Conservation (phyloP, 2,329 filamentous ascomycete species). For the Penicillium sp. region DNA sequence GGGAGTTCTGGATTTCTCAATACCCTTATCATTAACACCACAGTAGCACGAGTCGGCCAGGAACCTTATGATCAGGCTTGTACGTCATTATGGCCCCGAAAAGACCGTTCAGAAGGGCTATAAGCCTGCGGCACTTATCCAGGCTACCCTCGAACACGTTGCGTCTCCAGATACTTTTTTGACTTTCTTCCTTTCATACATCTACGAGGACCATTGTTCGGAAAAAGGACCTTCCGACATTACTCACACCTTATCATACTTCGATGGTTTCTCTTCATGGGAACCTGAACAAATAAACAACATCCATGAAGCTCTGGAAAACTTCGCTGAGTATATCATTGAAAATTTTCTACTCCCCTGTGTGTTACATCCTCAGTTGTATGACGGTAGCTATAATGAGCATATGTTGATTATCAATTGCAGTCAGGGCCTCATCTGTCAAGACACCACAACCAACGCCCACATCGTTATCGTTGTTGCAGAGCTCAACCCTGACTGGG, state of each 20-base stretch:
- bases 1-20: constrained; percentile 1
- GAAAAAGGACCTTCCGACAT: background rate
- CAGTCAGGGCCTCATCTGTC: background rate
- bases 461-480: background rate
- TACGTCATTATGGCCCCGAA: background rate
- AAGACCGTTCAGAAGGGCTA: background rate
- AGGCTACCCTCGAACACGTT: background rate
- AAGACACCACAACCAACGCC: background rate
- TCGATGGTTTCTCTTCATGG: background rate
- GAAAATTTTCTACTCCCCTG: background rate
- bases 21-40: constrained; percentile 1
- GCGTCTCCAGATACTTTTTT: background rate
- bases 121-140: background rate
- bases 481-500: background rate
- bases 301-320: background rate
- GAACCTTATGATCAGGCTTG: background rate
- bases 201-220: background rate
- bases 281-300: background rate
- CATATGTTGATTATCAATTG: background rate
- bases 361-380: background rate
- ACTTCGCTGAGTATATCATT: background rate
- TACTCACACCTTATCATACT: background rate
- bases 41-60: constrained; percentile 3
- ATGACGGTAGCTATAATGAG: background rate
- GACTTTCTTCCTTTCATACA: background rate